Base-by-base conservation (phyloP, 2,329 filamentous ascomycete species). In the Grosmannia clavigera region DNA sequence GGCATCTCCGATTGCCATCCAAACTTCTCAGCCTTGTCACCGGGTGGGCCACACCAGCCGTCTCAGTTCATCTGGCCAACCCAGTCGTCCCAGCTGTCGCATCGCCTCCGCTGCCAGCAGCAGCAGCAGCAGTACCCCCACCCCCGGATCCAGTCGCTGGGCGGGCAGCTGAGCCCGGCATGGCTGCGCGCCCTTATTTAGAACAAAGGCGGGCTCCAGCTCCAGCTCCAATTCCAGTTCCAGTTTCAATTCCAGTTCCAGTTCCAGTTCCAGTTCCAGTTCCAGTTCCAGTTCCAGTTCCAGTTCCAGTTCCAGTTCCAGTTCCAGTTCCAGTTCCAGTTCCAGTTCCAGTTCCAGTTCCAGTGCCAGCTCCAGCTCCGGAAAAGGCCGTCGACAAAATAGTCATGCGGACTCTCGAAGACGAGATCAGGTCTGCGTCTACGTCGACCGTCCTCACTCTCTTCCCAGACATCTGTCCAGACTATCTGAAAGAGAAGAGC, bases 381-480 rank as follows among this genome's bases (percentile, higher is more conserved):
- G 33, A 35, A 2, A 35, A 35, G 10, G 33, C 6, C 12, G 52
- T 19, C 52, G 29, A 29, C 43, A 46, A n/a, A 7, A 9, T n/a
- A 6, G 43, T n/a, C 43, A 46, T 46, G 43, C 9, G 19, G 33
- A 2, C 31, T 7, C 11, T 57, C 19, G 59, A 60, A 14, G 27
- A 64, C 16, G 52, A 62, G 3, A 22, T 52, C 22, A 52, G 54
- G 27, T 38, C 38, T 71, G 60, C 61, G 6, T 75, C 71, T 64
- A 68, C 66, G 35, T 62, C 67, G 19, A 60, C 63, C 3, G 66
- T 75, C 16, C 63, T 71, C 10, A 54, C 60, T 5, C 55, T 78
- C 10, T 78, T 81, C 61, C 75, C 77, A 0, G 73, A 80, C 50
- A 76, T 81, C 2, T 78, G 75, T 61, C 69, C 66, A 0, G 61